These are phyloP conservation scores for Cornus suecica DNA, from an alignment of 148 eudicot species.

Conservation along the genomic window DNA sequence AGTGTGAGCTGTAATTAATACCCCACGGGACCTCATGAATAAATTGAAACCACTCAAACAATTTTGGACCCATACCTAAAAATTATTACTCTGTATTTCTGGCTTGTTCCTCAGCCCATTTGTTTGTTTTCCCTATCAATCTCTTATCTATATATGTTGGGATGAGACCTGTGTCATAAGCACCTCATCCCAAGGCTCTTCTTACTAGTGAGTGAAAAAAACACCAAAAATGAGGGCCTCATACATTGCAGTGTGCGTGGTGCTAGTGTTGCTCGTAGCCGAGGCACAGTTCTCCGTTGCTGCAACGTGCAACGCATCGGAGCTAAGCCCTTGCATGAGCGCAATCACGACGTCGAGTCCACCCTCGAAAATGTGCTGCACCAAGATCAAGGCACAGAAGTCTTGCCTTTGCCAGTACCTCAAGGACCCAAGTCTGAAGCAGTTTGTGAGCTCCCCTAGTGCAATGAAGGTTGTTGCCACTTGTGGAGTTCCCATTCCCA, in stretches of 20 bases:
- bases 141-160: background rate
- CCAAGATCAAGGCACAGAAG: constrained; percentile 43
- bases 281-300: constrained; percentile 26
- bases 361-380: constrained; percentile 44
- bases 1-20: background rate
- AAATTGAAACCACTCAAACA: no score
- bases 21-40: background rate
- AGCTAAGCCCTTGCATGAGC: constrained; percentile 35
- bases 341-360: constrained; percentile 33
- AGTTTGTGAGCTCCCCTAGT: constrained; percentile 44
- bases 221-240: constrained; percentile 4
- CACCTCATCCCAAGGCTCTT: background rate
- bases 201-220: background rate
- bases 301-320: constrained; percentile 41
- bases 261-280: constrained; percentile 25
- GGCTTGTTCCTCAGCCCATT: background rate
- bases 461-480: constrained; percentile 37
- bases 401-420: constrained; percentile 63
- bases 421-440: constrained; percentile 41
- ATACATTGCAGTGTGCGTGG: constrained; percentile 12
- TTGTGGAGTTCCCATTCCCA: constrained; percentile 55
- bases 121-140: background rate
- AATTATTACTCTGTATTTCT: no score
- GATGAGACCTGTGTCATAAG: background rate
- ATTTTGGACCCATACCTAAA: background rate